Evolutionary conservation across 2,329 filamentous ascomycete genomes (phyloP), one percentile per base, ranked within the genome.

Genomic region (Diplodia intermedia): DNA sequence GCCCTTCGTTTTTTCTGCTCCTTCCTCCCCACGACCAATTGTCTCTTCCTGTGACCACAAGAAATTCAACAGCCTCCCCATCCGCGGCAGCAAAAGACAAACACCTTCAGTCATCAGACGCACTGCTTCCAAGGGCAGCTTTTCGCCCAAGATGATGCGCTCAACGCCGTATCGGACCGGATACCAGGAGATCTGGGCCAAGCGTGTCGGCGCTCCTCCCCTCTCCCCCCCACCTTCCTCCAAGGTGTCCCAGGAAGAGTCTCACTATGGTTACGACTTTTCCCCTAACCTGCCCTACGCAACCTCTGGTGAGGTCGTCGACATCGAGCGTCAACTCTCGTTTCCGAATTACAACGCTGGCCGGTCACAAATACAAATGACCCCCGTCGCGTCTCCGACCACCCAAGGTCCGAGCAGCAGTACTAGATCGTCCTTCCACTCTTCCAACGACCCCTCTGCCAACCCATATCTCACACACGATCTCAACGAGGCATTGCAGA

Each of bases 71-170:
- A 67, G 53, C 36, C 40, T 65, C 23, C 53, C 70, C 43, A 69
- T 71, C 43, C 71, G 74, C 54, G 73, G 73, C 1, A 70, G 75
- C 31, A 71, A 73, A 20, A 61, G 47, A 36, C 68, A 52, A 38
- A 50, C 65, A 4, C 54, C 68, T 29, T 49, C 57, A n/a, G 65
- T 50, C 23, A 65, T 70, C 68, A 78, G 74, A 71, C 78, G 77
- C 71, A 73, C 73, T 55, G 73, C 79, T 72, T 79, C 75, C 75
- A 81, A 78, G 77, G 80, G 79, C 74, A 83, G 74, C 71, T 78
- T 77, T 68, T 82, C 79, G 29, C 80, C 83, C 53, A 86, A 83
- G 72, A 84, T 87, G 82, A 86, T 86, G 82, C 85, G 82, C 72
- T 81, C 85, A 50, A 82, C 83, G 26, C 81, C 83, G 67, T 81